Evolutionary conservation across 192 early-diverging fungal species (phyloP).

Genomic region (Entrophospora sp.): DNA sequence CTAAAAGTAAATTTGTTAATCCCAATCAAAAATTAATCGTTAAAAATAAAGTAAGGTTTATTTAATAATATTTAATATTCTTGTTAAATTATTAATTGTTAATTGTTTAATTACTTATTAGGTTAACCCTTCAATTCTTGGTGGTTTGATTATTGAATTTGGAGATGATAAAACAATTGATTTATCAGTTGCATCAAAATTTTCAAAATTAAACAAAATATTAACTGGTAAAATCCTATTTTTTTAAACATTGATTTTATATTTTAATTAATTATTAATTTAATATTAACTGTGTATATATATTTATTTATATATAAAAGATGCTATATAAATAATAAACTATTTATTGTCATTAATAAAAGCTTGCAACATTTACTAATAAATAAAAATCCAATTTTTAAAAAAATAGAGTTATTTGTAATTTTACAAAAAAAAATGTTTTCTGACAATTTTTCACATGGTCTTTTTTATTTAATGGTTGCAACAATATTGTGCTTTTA

Average conservation of each 20-base stretch:
- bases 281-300: background rate
- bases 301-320: background rate
- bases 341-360: no score
- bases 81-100: background rate
- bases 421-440: no score
- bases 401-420: no score
- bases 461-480: no score
- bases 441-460: no score
- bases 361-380: no score
- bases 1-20: slow-evolving; percentile 72
- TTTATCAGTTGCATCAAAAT: slow-evolving; percentile 88
- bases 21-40: slow-evolving; percentile 76
- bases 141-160: slow-evolving; percentile 94
- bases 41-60: slow-evolving; percentile 62
- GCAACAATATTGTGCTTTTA: no score
- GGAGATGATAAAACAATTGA: slow-evolving; percentile 94
- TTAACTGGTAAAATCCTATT: slow-evolving; percentile 48
- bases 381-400: no score
- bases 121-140: slow-evolving; percentile 87
- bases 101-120: slow-evolving; percentile 21
- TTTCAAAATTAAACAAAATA: slow-evolving; percentile 93
- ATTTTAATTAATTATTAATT: no score
- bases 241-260: no score
- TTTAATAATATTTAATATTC: background rate
- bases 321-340: no score